These are phyloP conservation scores for Aspergillus melleus DNA, from an alignment of 2,329 filamentous ascomycete species.

Conservation along the genomic window DNA sequence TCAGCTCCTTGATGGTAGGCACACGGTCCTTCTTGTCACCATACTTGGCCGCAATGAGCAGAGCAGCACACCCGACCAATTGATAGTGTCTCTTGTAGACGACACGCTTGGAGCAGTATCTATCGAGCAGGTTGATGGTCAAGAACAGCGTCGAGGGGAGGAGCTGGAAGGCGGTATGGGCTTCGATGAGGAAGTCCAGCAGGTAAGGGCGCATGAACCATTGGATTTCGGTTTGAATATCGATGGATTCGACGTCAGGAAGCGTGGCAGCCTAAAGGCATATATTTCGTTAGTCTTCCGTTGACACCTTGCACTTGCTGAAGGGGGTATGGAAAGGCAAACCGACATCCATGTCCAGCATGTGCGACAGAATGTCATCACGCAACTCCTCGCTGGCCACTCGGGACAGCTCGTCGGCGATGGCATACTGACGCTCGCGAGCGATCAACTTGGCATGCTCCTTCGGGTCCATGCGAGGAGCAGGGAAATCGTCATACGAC, in stretches of 20 bases:
- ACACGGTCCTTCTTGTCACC: constrained; percentile 98
- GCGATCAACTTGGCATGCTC: constrained; percentile 77
- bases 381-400: constrained; percentile 86
- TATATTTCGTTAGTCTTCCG: constrained; percentile 24
- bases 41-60: constrained; percentile 97
- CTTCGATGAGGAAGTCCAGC: constrained; percentile 96
- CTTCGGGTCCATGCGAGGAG: constrained; percentile 63
- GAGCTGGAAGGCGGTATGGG: constrained; percentile 89
- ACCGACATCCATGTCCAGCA: constrained; percentile 85
- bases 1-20: constrained; percentile 94
- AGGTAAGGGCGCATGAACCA: constrained; percentile 99
- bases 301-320: background rate
- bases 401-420: constrained; percentile 85
- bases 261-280: constrained; percentile 71
- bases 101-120: constrained; percentile 95
- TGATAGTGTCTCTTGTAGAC: constrained; percentile 99
- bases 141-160: constrained; percentile 94
- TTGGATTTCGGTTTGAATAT: constrained; percentile 98
- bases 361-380: constrained; percentile 90
- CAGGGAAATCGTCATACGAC: constrained; percentile 52
- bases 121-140: constrained; percentile 91
- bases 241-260: constrained; percentile 94
- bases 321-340: background rate
- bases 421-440: constrained; percentile 79
- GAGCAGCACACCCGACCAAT: constrained; percentile 90